A percentile compares a stretch with the other conserved stretches of the same genome.
phyloP scores from a whole-genome alignment of 2,329 filamentous ascomycete genomes.

The Colletotrichum siamense region DNA sequence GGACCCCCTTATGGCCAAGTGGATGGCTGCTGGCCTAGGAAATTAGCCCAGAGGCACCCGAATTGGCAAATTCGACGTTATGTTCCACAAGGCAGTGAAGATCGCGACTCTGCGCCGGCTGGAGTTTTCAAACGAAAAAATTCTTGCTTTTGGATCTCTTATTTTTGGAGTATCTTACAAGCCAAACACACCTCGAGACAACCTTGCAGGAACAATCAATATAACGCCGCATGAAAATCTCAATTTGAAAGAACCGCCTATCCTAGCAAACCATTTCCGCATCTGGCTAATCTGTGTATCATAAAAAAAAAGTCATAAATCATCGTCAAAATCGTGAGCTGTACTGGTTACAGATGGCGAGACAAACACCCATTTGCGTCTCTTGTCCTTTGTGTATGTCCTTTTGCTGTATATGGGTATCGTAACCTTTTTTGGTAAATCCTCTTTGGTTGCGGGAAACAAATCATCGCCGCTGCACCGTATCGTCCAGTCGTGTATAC shows the following conservation, averaged over 20 bases:
- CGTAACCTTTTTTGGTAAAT: not conserved
- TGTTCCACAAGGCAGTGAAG: not conserved
- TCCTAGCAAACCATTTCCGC: not conserved
- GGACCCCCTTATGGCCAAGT: no score
- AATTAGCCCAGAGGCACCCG: not conserved
- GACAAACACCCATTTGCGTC: not conserved
- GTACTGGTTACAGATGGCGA: conserved; percentile 2
- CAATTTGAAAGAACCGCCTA: not conserved
- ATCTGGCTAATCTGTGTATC: not conserved
- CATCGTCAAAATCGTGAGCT: conserved; percentile 6
- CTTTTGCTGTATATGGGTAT: conserved; percentile 13
- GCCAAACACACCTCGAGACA: not conserved
- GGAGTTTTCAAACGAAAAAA: not conserved
- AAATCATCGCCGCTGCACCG: not conserved
- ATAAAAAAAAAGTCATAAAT: not conserved
- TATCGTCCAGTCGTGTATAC: not conserved
- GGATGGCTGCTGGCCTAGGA: no score
- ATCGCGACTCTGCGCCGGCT: not conserved
- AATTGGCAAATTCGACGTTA: accelerated
- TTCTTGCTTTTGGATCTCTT: not conserved
- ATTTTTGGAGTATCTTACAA: not conserved
- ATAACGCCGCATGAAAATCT: not conserved
- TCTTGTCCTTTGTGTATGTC: conserved; percentile 11
- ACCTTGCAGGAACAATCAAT: not conserved
- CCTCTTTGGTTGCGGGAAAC: not conserved